Percentiles rank a stretch among this genome's conserved stretches.
phyloP scores from a whole-genome alignment of 2,329 filamentous ascomycete species.

The Emericellopsis atlantica region DNA sequence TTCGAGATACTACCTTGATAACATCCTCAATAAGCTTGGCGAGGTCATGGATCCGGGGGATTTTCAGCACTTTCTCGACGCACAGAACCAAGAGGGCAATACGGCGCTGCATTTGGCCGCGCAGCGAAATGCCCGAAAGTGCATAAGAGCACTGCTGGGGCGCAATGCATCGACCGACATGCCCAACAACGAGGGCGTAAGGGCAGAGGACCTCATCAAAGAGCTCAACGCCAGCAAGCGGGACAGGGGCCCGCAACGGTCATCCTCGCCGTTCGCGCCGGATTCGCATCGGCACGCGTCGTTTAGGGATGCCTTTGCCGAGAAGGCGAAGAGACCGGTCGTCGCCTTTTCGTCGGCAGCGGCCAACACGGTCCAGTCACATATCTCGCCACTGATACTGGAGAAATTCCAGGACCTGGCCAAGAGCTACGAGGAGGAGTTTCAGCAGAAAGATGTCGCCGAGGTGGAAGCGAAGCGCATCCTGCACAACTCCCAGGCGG shows the following conservation, averaged over 20 bases:
- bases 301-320: conserved; percentile 34
- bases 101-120: conserved; percentile 69
- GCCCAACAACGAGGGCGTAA: conserved; percentile 67
- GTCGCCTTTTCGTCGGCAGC: conserved; percentile 46
- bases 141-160: conserved; percentile 65
- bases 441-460: conserved; percentile 58
- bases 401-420: conserved; percentile 63
- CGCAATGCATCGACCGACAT: conserved; percentile 78
- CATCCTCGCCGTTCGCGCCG: conserved; percentile 59
- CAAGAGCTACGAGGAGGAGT: conserved; percentile 60
- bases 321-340: conserved; percentile 25
- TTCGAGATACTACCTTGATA: conserved; percentile 87
- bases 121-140: conserved; percentile 77
- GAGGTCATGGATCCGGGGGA: conserved; percentile 65
- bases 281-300: conserved; percentile 45
- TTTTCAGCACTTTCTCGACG: conserved; percentile 67
- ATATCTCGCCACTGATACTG: conserved; percentile 55
- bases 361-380: conserved; percentile 56
- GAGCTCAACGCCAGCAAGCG: conserved; percentile 58
- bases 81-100: conserved; percentile 77
- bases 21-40: conserved; percentile 74
- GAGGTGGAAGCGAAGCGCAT: conserved; percentile 56
- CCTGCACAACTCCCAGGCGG: conserved; percentile 53
- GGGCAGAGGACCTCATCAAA: conserved; percentile 75
- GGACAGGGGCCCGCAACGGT: conserved; percentile 56